Evolutionary conservation across 768 basidiomycete species (phyloP), one percentile per base, ranked within the genome.

Genomic region (Tylopilus subfusipes): DNA sequence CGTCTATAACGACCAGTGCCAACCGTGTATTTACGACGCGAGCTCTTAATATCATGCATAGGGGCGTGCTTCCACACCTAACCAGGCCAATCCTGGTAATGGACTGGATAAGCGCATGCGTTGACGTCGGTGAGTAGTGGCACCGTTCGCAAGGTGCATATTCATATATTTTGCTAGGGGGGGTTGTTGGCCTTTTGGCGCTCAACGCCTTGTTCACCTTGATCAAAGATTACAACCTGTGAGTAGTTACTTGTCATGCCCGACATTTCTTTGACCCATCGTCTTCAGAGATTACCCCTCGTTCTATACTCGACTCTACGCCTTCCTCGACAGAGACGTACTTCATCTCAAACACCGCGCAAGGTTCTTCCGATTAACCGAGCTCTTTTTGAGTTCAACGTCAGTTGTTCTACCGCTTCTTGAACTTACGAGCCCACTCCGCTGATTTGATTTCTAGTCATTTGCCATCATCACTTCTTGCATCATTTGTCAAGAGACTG

Each of bases 201-300:
- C 77, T 99, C 59, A 98, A 98, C 62, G 88, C 91, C 1, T 72
- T 99, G 47, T 98, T 93, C 65, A 81, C 87, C 13, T 76, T 99
- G 56, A 98, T 98, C 72, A 89, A 82, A 54, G 85, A 93, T 48
- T 94, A 97, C 66, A 97, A 97, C 62, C 77, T 99, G 95, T 92
- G 65, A 66, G 90, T 78, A 25, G 12, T 31, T 4, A 22, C 39
- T 24, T 25, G 24, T 58, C 46, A 13, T 27, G 16, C 27, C 10
- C n/a, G 30, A 22, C 18, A 14, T 25, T 52, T 43, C 34, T 48
- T 43, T 63, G 49, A 36, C 44, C 5, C 52, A 8, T 42, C 50
- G 27, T 42, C 49, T 50, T 42, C 64, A 98, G 96, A 11, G 97
- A 99, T 64, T 98, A 96, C 65, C 95, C 97, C 3, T 86, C 85